Percentiles rank a stretch among this genome's conserved stretches.
These are phyloP conservation scores for Hypoxylon sp. DNA, from an alignment of 2,329 filamentous ascomycete genomes.

Conservation along the genomic window DNA sequence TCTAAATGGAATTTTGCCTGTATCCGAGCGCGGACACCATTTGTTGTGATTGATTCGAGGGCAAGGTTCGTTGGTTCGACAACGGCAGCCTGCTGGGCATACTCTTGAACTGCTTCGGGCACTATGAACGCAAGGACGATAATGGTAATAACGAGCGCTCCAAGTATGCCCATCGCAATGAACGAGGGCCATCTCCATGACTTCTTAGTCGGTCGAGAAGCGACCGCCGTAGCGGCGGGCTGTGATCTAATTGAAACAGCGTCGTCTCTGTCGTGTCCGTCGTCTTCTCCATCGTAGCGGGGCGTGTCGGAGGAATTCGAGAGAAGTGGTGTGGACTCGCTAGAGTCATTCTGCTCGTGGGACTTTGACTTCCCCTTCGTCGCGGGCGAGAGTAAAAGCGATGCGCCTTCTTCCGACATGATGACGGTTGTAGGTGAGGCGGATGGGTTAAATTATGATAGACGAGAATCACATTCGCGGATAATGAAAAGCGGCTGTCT, in stretches of 20 bases:
- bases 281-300: constrained; percentile 56
- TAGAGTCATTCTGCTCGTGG: constrained; percentile 43
- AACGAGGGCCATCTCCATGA: constrained; percentile 80
- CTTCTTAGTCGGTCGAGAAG: constrained; percentile 51
- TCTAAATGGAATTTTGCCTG: constrained; percentile 87
- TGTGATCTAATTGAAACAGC: constrained; percentile 51
- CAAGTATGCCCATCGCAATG: constrained; percentile 77
- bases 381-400: constrained; percentile 59
- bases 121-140: constrained; percentile 84
- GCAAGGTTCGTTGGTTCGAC: constrained; percentile 87
- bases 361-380: constrained; percentile 46
- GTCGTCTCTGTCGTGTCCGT: constrained; percentile 51
- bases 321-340: constrained; percentile 67
- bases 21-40: constrained; percentile 82
- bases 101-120: constrained; percentile 84
- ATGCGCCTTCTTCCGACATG: constrained; percentile 62
- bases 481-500: constrained; percentile 22
- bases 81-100: constrained; percentile 84
- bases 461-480: constrained; percentile 16
- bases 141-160: constrained; percentile 72
- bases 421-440: constrained; percentile 11
- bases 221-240: constrained; percentile 43
- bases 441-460: constrained; percentile 13
- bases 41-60: constrained; percentile 83
- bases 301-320: constrained; percentile 54